A percentile compares a stretch with the other conserved stretches of the same genome.
Conservation (phyloP, 2,329 filamentous ascomycete species). For the Colletotrichum simmondsii region DNA sequence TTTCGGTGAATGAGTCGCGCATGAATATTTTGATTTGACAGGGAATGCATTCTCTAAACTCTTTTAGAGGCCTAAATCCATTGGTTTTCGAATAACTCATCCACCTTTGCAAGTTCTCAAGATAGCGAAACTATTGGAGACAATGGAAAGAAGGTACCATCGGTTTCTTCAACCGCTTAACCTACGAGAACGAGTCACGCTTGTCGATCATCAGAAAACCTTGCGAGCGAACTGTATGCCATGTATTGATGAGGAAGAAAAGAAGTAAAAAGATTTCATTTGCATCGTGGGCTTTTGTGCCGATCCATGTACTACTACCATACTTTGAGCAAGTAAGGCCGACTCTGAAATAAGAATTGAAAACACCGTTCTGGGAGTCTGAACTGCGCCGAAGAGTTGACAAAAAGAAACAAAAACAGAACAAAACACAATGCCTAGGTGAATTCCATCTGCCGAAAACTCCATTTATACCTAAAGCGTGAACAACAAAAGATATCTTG, state of each 20-base stretch:
- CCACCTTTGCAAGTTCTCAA: no score
- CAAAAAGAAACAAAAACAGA: not conserved
- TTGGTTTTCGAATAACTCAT: not conserved
- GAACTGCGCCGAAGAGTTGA: not conserved
- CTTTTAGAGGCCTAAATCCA: not conserved
- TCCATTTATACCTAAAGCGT: not conserved
- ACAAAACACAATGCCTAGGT: not conserved
- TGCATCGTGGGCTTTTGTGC: not conserved
- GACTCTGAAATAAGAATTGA: not conserved
- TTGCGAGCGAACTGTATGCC: not conserved
- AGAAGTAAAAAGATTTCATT: not conserved
- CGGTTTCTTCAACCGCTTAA: not conserved
- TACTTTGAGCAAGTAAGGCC: not conserved
- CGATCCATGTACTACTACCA: not conserved
- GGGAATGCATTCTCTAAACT: no score
- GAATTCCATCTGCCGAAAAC: not conserved
- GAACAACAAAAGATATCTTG: not conserved
- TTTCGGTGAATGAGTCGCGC: no score
- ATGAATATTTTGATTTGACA: no score
- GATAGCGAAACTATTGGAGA: not conserved
- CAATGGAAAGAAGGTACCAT: not conserved
- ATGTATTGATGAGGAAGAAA: not conserved
- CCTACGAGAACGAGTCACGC: not conserved
- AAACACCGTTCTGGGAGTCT: not conserved
- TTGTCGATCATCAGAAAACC: not conserved